Evolutionary conservation across 148 eudicot species (phyloP).

Genomic region (Oxyria digyna): DNA sequence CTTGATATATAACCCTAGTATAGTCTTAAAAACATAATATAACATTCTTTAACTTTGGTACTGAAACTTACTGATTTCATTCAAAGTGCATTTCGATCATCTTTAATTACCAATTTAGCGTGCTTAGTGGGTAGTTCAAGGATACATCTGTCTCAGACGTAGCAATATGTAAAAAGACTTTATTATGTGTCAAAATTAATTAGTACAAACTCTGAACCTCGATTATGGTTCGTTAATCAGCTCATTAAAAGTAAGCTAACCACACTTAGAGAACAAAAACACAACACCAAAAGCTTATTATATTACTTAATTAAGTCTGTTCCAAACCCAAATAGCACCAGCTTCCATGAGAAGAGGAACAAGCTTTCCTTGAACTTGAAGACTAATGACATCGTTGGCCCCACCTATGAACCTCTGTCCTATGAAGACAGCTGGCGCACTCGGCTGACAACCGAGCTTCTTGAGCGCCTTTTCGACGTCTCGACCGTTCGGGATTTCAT

Average conservation of each 20-base stretch:
- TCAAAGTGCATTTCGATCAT: no score
- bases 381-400: slow-evolving; percentile 25
- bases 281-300: not conserved
- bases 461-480: slow-evolving; percentile 32
- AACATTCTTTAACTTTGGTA: no score
- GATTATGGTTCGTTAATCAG: not conserved
- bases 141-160: no score
- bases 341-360: slow-evolving; percentile 8
- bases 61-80: no score
- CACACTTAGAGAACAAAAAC: not conserved
- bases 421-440: slow-evolving; percentile 16
- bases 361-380: slow-evolving; percentile 22
- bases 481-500: slow-evolving; percentile 32
- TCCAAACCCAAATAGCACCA: slow-evolving; percentile 7
- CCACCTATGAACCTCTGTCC: slow-evolving; percentile 7
- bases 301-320: not conserved
- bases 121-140: no score
- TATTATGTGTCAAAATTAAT: no score
- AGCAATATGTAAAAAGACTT: no score
- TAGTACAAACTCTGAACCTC: no score
- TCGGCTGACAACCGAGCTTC: slow-evolving; percentile 24
- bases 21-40: no score
- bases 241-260: not conserved
- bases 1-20: no score
- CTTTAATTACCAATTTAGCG: no score